phyloP scores from a whole-genome alignment of 306 rosid genomes.

The Rubus parviflorus region DNA sequence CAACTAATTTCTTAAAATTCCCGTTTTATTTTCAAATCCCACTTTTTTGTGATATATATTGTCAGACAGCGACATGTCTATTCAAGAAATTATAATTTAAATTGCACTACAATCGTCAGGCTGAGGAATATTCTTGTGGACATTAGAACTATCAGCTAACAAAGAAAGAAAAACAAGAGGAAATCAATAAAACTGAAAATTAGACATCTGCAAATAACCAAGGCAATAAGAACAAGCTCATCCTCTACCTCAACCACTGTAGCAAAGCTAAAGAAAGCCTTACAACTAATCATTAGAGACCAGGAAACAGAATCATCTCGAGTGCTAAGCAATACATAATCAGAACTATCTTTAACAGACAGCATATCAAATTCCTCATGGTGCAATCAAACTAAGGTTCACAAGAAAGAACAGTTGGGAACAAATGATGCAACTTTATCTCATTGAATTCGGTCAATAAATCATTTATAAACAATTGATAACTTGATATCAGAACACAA shows the following conservation, averaged over 20 bases:
- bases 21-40: not conserved
- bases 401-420: not conserved
- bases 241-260: not conserved
- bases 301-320: not conserved
- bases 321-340: not conserved
- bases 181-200: not conserved
- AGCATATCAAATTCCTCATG: not conserved
- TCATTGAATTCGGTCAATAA: not conserved
- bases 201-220: not conserved
- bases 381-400: not conserved
- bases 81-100: not conserved
- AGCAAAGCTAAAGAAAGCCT: not conserved
- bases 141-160: not conserved
- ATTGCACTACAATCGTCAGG: not conserved
- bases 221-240: not conserved
- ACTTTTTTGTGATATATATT: not conserved
- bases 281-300: not conserved
- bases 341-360: not conserved
- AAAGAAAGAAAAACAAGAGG: not conserved
- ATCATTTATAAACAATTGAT: conserved; percentile 10
- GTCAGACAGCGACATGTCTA: not conserved
- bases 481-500: conserved; percentile 12
- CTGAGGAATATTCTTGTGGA: not conserved
- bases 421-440: not conserved
- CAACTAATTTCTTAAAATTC: not conserved